A percentile compares a stretch with the other conserved stretches of the same genome.
Evolutionary conservation across 2,329 filamentous ascomycete species (phyloP).

Genomic region (Stagonosporopsis cucurbitacearum): DNA sequence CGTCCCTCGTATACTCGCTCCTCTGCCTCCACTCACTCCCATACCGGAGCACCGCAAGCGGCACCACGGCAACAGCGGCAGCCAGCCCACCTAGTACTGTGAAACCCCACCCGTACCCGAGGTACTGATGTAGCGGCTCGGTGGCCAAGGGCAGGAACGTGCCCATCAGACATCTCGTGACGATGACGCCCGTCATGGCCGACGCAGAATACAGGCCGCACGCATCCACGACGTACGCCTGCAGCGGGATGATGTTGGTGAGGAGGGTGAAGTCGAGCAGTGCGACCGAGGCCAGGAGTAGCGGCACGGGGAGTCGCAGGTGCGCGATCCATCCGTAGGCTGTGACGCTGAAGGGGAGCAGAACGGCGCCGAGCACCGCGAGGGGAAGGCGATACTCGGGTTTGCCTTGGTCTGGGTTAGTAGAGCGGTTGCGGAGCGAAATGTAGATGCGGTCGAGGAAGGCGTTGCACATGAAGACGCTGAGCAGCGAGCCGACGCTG

Average conservation of each 20-base stretch:
- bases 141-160: conserved; percentile 63
- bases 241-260: conserved; percentile 58
- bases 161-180: conserved; percentile 62
- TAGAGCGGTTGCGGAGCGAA: conserved; percentile 49
- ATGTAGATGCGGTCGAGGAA: conserved; percentile 63
- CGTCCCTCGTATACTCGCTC: conserved; percentile 56
- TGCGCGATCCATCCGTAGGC: conserved; percentile 62
- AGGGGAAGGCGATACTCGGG: conserved; percentile 65
- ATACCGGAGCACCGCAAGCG: conserved; percentile 59
- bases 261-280: conserved; percentile 57
- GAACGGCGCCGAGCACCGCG: conserved; percentile 55
- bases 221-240: conserved; percentile 64
- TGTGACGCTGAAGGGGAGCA: conserved; percentile 55
- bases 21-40: conserved; percentile 60
- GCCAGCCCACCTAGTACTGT: conserved; percentile 54
- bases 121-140: conserved; percentile 54
- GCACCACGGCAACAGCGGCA: conserved; percentile 58
- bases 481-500: conserved; percentile 59
- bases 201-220: conserved; percentile 64
- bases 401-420: conserved; percentile 49
- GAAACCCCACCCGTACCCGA: conserved; percentile 63
- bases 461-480: conserved; percentile 59
- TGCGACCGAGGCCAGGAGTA: conserved; percentile 54
- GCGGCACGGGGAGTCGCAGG: conserved; percentile 50
- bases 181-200: conserved; percentile 64